Evolutionary conservation across 108 stramenopile species (phyloP).

Genomic region (Phaeodactylum tricornutum): DNA sequence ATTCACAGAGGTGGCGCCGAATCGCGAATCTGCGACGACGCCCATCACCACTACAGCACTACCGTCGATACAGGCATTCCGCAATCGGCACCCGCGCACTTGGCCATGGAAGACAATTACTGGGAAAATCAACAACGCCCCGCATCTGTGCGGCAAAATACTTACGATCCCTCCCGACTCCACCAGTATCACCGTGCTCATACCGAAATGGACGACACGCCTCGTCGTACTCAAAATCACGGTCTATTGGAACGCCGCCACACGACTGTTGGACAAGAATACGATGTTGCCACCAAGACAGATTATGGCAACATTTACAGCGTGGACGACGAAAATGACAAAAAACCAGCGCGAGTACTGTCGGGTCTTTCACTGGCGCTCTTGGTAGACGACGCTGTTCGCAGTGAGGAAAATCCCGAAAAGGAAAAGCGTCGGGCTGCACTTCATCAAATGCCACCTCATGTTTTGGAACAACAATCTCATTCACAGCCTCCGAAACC

Average conservation of each 20-base stretch:
- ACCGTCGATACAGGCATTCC: neutral
- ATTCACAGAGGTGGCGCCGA: too few species aligned
- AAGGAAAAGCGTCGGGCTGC: slow-evolving; percentile 21
- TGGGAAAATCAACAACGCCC: neutral
- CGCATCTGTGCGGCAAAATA: slow-evolving; percentile 1
- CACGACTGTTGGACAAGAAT: neutral
- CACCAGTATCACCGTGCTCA: too few species aligned
- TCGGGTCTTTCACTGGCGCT: slow-evolving; percentile 34
- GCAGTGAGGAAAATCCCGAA: slow-evolving; percentile 2
- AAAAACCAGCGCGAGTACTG: slow-evolving; percentile 6
- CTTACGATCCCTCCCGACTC: slow-evolving; percentile 1
- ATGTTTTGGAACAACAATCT: slow-evolving; percentile 7
- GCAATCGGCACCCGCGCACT: slow-evolving; percentile 9
- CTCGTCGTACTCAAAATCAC: neutral
- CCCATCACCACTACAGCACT: too few species aligned
- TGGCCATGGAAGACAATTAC: neutral
- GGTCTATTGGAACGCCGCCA: slow-evolving; percentile 7
- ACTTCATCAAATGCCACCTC: slow-evolving; percentile 39
- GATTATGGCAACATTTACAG: too few species aligned
- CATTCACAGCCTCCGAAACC: neutral
- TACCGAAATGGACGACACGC: neutral
- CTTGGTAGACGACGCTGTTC: slow-evolving; percentile 19
- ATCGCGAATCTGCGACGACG: too few species aligned
- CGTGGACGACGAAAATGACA: neutral
- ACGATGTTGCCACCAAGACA: neutral